Conservation (phyloP, 257 asterid genomes). For the Fraxinus americana region DNA sequence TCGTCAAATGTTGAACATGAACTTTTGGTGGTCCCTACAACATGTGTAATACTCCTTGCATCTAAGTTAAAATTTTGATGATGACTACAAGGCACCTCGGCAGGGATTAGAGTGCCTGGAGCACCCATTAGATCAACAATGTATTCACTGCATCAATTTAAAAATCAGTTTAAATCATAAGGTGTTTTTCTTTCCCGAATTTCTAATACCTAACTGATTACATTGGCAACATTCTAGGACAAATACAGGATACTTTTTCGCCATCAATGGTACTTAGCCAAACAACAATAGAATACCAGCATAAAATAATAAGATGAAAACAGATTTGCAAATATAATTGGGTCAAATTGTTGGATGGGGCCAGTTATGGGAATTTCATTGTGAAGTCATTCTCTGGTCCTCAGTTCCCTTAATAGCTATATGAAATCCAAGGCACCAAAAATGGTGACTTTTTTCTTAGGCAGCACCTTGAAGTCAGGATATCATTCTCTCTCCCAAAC, state of each 20-base stretch:
- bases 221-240: background rate
- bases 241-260: background rate
- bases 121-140: conserved; percentile 99
- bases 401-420: conserved; percentile 14
- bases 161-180: conserved; percentile 20
- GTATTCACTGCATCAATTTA: conserved; percentile 74
- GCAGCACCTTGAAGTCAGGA: background rate
- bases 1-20: conserved; percentile 34
- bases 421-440: conserved; percentile 15
- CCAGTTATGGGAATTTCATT: conserved; percentile 12
- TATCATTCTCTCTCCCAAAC: background rate
- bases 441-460: background rate
- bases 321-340: background rate
- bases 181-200: background rate
- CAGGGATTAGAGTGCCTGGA: conserved; percentile 95
- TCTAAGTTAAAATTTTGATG: conserved; percentile 62
- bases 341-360: background rate
- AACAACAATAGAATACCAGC: background rate
- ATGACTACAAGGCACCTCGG: conserved; percentile 74
- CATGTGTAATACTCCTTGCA: conserved; percentile 40
- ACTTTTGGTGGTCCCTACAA: conserved; percentile 34
- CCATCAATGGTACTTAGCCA: conserved; percentile 2
- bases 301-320: conserved; percentile 10
- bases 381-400: background rate
- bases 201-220: background rate